Conservation (phyloP, 2,329 filamentous ascomycete genomes). For the Trichoderma atrobrunneum region DNA sequence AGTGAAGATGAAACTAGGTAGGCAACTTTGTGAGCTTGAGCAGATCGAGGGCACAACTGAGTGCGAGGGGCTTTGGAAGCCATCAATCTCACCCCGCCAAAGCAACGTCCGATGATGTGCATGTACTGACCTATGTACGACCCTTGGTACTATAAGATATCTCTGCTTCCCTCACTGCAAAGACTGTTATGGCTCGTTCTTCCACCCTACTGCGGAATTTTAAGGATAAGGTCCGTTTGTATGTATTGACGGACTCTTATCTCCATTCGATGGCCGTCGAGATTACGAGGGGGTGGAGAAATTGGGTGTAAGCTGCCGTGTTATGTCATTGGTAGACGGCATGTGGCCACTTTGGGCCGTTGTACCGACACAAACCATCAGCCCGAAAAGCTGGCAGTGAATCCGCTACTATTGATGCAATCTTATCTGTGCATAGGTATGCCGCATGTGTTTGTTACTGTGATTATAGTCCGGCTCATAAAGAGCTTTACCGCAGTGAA, state of each 20-base stretch:
- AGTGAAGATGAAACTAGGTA: neutral
- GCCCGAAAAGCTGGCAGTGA: neutral
- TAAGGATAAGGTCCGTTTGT: neutral
- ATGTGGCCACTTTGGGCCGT: neutral
- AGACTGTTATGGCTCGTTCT: neutral
- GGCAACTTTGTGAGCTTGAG: neutral
- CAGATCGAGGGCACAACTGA: neutral
- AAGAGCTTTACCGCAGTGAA: neutral
- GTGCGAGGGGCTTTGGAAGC: neutral
- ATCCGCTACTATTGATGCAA: neutral
- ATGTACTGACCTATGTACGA: neutral
- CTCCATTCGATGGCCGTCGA: neutral
- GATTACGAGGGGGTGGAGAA: neutral
- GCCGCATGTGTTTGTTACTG: neutral
- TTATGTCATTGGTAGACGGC: neutral
- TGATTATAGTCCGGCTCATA: neutral
- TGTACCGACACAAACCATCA: neutral
- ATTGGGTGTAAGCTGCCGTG: neutral
- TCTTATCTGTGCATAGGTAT: neutral
- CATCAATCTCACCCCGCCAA: conserved; percentile 1
- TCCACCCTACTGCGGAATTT: neutral
- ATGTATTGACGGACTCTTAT: neutral
- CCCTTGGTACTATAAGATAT: neutral
- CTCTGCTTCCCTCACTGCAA: neutral
- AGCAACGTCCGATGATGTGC: neutral